Evolutionary conservation across 2,329 filamentous ascomycete genomes (phyloP), one percentile per base, ranked within the genome.

Genomic region (Fusarium citri): DNA sequence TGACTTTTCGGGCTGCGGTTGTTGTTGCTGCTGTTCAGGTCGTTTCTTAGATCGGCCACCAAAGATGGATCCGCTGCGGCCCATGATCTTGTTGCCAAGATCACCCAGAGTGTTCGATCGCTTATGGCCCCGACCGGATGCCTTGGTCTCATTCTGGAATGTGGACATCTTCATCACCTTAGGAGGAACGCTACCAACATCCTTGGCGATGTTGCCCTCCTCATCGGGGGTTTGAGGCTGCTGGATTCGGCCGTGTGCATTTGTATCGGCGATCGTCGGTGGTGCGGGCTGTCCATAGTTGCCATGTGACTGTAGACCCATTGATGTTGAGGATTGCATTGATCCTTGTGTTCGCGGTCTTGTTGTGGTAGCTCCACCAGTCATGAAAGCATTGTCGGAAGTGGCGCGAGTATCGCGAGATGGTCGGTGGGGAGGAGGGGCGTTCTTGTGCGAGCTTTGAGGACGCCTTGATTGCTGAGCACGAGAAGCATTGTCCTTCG

Each of bases 201-300:
- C 77, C 80, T 91, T 82, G 83, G 89, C 78, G 50, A 91, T 87
- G 16, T 90, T 87, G 55, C 88, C 85, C 22, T 91, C 92, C 31
- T 95, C 94, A 69, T 88, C 89, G 5, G 59, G 66, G 41, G 74
- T 77, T 2, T 74, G 72, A 75, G 92, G 92, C 78, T 97, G 95
- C 71, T 96, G 92, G 74, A 98, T 94, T 68, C 92, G 92, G 68
- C 94, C 95, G 78, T 97, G 92, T 6, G 88, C 94, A 79, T 96
- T 97, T 55, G 94, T 96, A 72, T 92, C 91, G 50, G 94, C 94
- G 64, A 98, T 91, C 49, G 94, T 89, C 30, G 96, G 94, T 58
- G 94, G 93, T 47, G 91, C 91, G 50, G 95, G 96, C 80, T 97
- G 93, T 70, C 93, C 93, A 79, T 98, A 98, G 49, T 78, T 80